phyloP scores from a whole-genome alignment of 2,329 filamentous ascomycete genomes.

The Aaosphaeria arxii region DNA sequence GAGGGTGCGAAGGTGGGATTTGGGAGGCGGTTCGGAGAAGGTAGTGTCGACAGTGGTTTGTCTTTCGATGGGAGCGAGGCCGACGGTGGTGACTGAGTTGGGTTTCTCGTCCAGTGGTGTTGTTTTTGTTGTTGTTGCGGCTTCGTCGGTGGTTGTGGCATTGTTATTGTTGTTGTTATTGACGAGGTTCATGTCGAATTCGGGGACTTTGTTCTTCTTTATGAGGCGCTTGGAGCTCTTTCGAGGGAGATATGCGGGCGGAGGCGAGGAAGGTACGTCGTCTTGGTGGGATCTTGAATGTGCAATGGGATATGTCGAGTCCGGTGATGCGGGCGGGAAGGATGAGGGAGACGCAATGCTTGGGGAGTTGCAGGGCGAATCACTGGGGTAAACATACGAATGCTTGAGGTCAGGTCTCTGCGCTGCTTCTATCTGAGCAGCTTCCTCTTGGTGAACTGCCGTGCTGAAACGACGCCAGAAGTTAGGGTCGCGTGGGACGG shows the following conservation, averaged over 20 bases:
- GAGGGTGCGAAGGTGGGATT: slow-evolving; percentile 1
- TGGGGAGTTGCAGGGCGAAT: not conserved
- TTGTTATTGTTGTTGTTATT: no score
- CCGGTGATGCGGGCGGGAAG: not conserved
- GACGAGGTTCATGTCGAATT: no score
- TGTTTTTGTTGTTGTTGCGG: not conserved
- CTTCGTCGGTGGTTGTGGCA: no score
- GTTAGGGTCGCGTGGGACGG: slow-evolving; percentile 52
- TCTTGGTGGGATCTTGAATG: no score
- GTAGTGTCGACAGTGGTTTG: no score
- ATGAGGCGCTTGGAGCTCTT: no score
- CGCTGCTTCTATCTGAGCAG: slow-evolving; percentile 13
- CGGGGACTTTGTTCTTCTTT: no score
- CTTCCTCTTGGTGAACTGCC: slow-evolving; percentile 57
- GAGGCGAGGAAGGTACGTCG: no score
- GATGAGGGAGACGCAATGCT: not conserved
- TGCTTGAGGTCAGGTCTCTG: slow-evolving; percentile 20
- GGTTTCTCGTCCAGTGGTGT: not conserved
- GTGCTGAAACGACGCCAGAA: slow-evolving; percentile 61
- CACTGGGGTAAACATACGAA: slow-evolving; percentile 34
- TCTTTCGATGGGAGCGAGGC: not conserved
- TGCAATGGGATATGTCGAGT: no score
- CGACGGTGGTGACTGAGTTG: not conserved
- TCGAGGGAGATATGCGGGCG: no score
- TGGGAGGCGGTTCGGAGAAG: not conserved